Evolutionary conservation across 2,329 filamentous ascomycete genomes (phyloP).

Genomic region (Xylariaceae sp.): DNA sequence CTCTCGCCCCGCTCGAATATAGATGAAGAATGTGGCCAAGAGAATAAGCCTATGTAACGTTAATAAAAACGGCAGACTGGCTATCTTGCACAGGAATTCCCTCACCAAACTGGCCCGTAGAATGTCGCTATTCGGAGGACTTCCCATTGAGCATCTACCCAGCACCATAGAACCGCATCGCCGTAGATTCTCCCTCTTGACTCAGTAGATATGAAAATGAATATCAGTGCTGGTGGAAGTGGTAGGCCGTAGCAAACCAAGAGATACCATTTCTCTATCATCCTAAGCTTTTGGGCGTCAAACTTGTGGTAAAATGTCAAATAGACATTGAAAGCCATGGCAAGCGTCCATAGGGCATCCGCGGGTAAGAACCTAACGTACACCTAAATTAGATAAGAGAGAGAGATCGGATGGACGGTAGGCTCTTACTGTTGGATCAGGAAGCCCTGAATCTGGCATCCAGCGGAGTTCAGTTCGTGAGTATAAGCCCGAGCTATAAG

Average conservation of each 20-base stretch:
- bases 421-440: constrained; percentile 78
- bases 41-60: constrained; percentile 62
- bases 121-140: constrained; percentile 76
- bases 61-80: not conserved
- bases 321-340: constrained; percentile 86
- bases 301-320: constrained; percentile 81
- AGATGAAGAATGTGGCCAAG: constrained; percentile 67
- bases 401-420: not conserved
- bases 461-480: constrained; percentile 51
- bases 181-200: constrained; percentile 70
- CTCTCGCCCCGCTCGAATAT: constrained; percentile 68
- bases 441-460: constrained; percentile 77
- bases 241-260: constrained; percentile 75
- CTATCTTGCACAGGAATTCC: not conserved
- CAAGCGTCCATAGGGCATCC: constrained; percentile 77
- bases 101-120: constrained; percentile 75
- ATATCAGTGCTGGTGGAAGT: constrained; percentile 70
- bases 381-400: not conserved
- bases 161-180: constrained; percentile 81
- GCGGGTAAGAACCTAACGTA: constrained; percentile 75
- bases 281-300: constrained; percentile 66
- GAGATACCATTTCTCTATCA: constrained; percentile 75
- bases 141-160: constrained; percentile 72
- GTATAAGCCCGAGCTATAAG: constrained; percentile 72
- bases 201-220: constrained; percentile 67